Percentiles rank a stretch among this genome's conserved stretches.
Conservation (phyloP, 805 yeast species). For the Jamesozyma gamospora region DNA sequence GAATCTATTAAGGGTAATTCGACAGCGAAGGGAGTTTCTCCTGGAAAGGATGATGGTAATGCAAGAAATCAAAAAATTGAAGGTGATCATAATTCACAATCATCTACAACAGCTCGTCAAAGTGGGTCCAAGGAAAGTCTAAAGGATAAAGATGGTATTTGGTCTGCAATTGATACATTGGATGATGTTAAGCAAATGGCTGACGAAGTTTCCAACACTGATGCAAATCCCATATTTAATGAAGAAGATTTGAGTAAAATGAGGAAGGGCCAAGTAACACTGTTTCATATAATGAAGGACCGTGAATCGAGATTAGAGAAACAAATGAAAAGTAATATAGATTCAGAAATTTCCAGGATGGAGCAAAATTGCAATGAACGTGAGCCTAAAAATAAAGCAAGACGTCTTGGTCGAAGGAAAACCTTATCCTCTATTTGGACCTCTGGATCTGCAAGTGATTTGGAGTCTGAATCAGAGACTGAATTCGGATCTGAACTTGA, state of each 20-base stretch:
- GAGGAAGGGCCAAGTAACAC: slow-evolving; percentile 45
- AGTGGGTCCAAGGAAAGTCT: slow-evolving; percentile 29
- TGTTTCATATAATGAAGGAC: slow-evolving; percentile 30
- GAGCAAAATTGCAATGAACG: no score
- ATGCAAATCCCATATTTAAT: slow-evolving; percentile 34
- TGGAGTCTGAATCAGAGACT: not conserved
- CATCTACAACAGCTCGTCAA: not conserved
- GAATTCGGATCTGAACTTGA: not conserved
- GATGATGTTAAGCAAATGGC: slow-evolving; percentile 68
- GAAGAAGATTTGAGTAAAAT: slow-evolving; percentile 36
- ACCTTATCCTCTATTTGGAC: no score
- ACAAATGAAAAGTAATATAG: not conserved
- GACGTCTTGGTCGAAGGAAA: no score
- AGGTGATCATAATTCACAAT: not conserved
- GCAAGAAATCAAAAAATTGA: not conserved
- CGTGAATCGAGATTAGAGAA: slow-evolving; percentile 15
- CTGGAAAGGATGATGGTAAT: no score
- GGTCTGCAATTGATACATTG: slow-evolving; percentile 81
- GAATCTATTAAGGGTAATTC: not conserved
- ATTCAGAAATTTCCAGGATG: not conserved
- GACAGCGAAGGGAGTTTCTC: no score
- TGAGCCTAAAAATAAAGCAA: no score
- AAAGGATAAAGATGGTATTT: slow-evolving; percentile 57
- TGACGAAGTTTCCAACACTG: slow-evolving; percentile 34
- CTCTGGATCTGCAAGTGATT: not conserved